A percentile compares a stretch with the other conserved stretches of the same genome.
phyloP scores from a whole-genome alignment of 192 early-diverging fungal species.

The Dimargaris cristalligena region DNA sequence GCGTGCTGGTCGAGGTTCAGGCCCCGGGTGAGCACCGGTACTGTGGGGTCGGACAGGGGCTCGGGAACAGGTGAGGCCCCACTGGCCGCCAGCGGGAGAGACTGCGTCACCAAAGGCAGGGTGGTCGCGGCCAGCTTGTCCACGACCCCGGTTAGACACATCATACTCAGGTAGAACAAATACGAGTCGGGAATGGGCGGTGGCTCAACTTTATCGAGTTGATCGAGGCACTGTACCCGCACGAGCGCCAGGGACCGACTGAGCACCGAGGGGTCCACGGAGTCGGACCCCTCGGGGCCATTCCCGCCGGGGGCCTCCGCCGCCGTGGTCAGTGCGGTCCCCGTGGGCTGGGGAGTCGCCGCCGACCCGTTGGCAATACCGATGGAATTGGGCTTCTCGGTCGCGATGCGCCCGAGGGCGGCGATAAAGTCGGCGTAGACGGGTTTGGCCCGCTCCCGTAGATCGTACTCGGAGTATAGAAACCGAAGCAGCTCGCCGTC shows the following conservation, averaged over 20 bases:
- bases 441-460: constrained; percentile 49
- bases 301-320: not conserved
- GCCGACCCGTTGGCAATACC: constrained; percentile 4
- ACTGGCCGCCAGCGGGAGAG: not conserved
- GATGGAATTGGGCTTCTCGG: constrained; percentile 42
- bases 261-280: constrained; percentile 8
- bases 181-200: constrained; percentile 82
- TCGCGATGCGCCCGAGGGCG: constrained; percentile 51
- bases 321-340: too few species aligned
- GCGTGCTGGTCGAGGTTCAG: constrained; percentile 22
- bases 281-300: not conserved
- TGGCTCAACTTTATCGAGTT: constrained; percentile 85
- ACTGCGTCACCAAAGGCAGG: constrained; percentile 35
- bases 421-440: constrained; percentile 69
- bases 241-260: constrained; percentile 18
- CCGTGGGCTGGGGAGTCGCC: not conserved
- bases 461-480: constrained; percentile 65
- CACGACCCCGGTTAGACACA: constrained; percentile 46
- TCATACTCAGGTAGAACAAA: constrained; percentile 57
- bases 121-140: constrained; percentile 51
- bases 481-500: constrained; percentile 41
- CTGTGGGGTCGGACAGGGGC: constrained; percentile 9
- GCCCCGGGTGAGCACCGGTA: constrained; percentile 14
- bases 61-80: constrained; percentile 9
- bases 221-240: constrained; percentile 50